A percentile compares a stretch with the other conserved stretches of the same genome.
These are phyloP conservation scores for Fusarium sp. DNA, from an alignment of 2,329 filamentous ascomycete species.

Conservation along the genomic window DNA sequence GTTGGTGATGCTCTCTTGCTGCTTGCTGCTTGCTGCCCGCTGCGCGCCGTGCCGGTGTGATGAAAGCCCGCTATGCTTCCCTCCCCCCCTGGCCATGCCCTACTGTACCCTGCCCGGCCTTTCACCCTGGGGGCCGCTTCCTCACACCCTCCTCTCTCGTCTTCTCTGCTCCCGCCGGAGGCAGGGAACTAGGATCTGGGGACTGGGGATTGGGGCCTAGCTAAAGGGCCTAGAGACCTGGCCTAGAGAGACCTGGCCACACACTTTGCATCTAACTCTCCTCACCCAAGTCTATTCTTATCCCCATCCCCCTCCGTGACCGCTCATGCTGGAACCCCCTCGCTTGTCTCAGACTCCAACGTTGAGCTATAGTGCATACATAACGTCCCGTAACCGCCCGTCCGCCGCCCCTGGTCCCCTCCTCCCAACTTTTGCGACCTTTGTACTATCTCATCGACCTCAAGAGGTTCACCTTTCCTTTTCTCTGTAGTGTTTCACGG, in stretches of 20 bases:
- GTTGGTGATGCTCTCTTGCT: background rate
- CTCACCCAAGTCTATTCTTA: slow-evolving; percentile 42
- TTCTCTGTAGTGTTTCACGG: slow-evolving; percentile 44
- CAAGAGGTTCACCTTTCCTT: slow-evolving; percentile 47
- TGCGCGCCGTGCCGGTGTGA: slow-evolving; percentile 38
- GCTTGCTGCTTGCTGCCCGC: slow-evolving; percentile 22
- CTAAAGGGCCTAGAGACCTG: slow-evolving; percentile 21
- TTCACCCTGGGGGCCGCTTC: slow-evolving; percentile 13
- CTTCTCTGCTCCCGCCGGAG: slow-evolving; percentile 19
- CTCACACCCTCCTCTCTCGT: slow-evolving; percentile 32
- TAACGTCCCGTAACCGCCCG: slow-evolving; percentile 61
- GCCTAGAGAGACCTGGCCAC: slow-evolving; percentile 33
- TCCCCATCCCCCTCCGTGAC: slow-evolving; percentile 38
- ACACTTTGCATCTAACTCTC: slow-evolving; percentile 22
- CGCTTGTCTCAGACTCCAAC: slow-evolving; percentile 33
- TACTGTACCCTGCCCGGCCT: background rate
- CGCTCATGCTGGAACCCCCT: slow-evolving; percentile 26
- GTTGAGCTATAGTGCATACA: slow-evolving; percentile 53
- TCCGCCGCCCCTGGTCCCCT: slow-evolving; percentile 44
- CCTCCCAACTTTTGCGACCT: slow-evolving; percentile 55
- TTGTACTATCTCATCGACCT: slow-evolving; percentile 47
- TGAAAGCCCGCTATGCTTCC: slow-evolving; percentile 21
- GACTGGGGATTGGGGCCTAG: slow-evolving; percentile 7
- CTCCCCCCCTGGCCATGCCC: background rate
- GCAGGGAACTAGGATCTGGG: slow-evolving; percentile 29